Conservation (phyloP, 306 rosid genomes). For the Cicer judaicum region DNA sequence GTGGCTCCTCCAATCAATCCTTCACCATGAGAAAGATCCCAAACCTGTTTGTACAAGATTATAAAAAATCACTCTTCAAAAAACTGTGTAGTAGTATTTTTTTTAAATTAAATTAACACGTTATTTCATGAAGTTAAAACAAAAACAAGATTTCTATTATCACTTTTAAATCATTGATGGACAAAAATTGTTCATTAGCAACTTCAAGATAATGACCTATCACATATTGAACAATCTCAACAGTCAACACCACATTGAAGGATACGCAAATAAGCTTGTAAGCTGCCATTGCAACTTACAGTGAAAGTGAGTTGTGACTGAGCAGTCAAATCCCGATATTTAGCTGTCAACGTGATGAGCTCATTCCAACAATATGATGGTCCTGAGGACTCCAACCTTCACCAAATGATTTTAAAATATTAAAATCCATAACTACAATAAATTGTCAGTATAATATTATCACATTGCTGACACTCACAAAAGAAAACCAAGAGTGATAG, state of each 20-base stretch:
- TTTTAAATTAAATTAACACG: not conserved
- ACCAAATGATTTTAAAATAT: slow-evolving; percentile 41
- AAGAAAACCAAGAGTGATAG: slow-evolving; percentile 3
- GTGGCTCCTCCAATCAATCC: slow-evolving; percentile 97
- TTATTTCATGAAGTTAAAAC: slow-evolving; percentile 22
- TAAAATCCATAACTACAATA: slow-evolving; percentile 30
- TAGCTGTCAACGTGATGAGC: slow-evolving; percentile 80
- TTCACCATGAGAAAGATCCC: slow-evolving; percentile 95
- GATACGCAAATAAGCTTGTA: slow-evolving; percentile 27
- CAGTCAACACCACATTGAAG: slow-evolving; percentile 6
- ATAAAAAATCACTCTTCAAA: slow-evolving; percentile 12
- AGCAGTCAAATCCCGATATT: slow-evolving; percentile 88
- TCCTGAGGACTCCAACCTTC: slow-evolving; percentile 85
- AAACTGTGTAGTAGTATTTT: not conserved
- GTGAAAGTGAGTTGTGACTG: slow-evolving; percentile 90
- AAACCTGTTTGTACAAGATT: slow-evolving; percentile 64
- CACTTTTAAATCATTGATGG: slow-evolving; percentile 19
- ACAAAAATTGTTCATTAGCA: slow-evolving; percentile 13
- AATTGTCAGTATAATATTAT: not conserved
- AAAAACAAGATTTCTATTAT: slow-evolving; percentile 21
- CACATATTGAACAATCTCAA: not conserved
- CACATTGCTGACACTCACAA: slow-evolving; percentile 2
- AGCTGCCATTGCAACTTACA: slow-evolving; percentile 57
- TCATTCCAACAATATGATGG: slow-evolving; percentile 86
- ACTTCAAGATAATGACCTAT: slow-evolving; percentile 17